Base-by-base conservation (phyloP, 768 basidiomycete genomes). In the Mycena polygramma region DNA sequence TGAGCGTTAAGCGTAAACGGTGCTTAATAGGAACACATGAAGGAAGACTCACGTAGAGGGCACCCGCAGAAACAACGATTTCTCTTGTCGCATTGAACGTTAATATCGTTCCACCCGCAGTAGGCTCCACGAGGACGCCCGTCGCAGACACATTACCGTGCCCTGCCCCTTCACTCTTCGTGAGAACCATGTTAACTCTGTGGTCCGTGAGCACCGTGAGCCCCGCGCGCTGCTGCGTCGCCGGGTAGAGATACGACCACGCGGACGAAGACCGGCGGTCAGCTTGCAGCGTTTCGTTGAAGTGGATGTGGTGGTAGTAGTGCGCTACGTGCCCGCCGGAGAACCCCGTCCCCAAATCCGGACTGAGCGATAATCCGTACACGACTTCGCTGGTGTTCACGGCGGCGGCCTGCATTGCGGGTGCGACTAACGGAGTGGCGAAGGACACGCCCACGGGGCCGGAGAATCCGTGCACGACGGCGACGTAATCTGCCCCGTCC, bases 391-490 rank as follows among this genome's bases (percentile, higher is more conserved):
- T 69, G 14, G 72, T 67, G 37, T 66, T 70, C 13, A 64, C 52
- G 4, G 64, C 72, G n/a, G 67, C 70, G 24, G n/a, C 36, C 35
- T 74, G 73, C 62, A 74, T 17, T 8, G 20, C 39, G 0, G 73
- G 70, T 17, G 73, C 73, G 17, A 71, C 61, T 45, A 74, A 52
- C 13, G 73, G 73, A 2, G 10, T 67, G 14, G 70, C 66, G 46
- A 61, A 74, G 26, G 73, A 74, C 1, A 74, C 73, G 0, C 73
- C 73, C 11, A 74, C 73, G 8, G 73, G 73, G 35, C 73, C 73
- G 2, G 57, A 17, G 63, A 65, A 71, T 45, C 73, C 73, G 37
- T 74, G 73, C 2, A 71, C 73, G 6, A 43, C 54, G 30, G 66
- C 62, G 48, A 71, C 37, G 57, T 68, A 74, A 35, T 70, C 43